Evolutionary conservation across 2,329 filamentous ascomycete genomes (phyloP).

Genomic region (Neonectria coccinea): DNA sequence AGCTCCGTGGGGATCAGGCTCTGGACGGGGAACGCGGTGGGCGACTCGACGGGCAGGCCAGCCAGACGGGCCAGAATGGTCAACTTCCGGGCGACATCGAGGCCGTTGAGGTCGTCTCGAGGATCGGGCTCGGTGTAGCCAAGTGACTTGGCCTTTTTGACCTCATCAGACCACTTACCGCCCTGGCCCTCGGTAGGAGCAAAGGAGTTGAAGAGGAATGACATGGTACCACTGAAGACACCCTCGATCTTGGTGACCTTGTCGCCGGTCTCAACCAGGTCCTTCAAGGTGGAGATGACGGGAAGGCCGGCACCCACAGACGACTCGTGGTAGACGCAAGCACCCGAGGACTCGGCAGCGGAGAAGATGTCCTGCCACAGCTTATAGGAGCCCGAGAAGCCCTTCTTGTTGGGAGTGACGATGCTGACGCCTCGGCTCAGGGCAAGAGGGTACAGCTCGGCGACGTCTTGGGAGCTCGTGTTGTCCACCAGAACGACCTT

Average conservation of each 20-base stretch:
- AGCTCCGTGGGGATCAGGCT: conserved; percentile 91
- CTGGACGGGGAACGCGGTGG: conserved; percentile 92
- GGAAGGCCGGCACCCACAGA: conserved; percentile 94
- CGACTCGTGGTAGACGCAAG: conserved; percentile 94
- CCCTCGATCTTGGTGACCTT: conserved; percentile 93
- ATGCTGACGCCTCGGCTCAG: conserved; percentile 86
- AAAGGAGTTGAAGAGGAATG: conserved; percentile 98
- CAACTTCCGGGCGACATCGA: conserved; percentile 94
- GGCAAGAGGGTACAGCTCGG: conserved; percentile 84
- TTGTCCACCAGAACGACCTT: conserved; percentile 93
- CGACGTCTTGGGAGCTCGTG: conserved; percentile 89
- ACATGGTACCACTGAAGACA: conserved; percentile 97
- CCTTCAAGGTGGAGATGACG: conserved; percentile 91
- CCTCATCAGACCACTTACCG: conserved; percentile 90
- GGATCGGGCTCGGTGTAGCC: conserved; percentile 94
- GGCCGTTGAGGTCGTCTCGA: conserved; percentile 85
- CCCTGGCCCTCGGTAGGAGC: conserved; percentile 80
- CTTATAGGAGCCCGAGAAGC: conserved; percentile 83
- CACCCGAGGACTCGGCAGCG: conserved; percentile 75
- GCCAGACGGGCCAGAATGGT: conserved; percentile 92
- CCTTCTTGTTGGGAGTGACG: conserved; percentile 98
- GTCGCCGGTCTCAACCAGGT: conserved; percentile 94
- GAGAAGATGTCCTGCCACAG: conserved; percentile 91
- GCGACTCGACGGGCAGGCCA: conserved; percentile 83
- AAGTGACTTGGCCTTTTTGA: conserved; percentile 89